These are phyloP conservation scores for Oehlia diaphana DNA, from an alignment of 192 early-diverging fungal species.

Conservation along the genomic window DNA sequence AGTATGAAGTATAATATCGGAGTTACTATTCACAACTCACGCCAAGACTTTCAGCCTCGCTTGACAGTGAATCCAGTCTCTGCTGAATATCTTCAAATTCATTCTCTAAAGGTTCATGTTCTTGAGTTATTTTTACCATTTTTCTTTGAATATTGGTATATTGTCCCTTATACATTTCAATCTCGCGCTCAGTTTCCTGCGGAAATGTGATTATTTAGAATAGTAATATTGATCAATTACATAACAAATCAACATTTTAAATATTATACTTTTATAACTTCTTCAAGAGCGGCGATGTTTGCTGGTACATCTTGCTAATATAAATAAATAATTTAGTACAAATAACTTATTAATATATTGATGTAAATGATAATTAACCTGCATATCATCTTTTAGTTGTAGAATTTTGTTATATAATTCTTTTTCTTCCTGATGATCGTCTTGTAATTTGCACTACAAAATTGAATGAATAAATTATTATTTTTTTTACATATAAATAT, in stretches of 20 bases:
- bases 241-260: not conserved
- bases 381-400: conserved; percentile 43
- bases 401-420: conserved; percentile 40
- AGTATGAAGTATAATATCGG: not conserved
- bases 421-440: conserved; percentile 38
- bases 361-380: conserved; percentile 2
- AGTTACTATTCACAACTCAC: conserved; percentile 25
- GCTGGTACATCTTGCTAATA: conserved; percentile 60
- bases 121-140: conserved; percentile 32
- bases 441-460: conserved; percentile 32
- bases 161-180: conserved; percentile 60
- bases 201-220: not conserved
- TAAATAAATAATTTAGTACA: not conserved
- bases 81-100: conserved; percentile 43
- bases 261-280: conserved; percentile 36
- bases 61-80: conserved; percentile 22
- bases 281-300: conserved; percentile 60
- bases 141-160: conserved; percentile 54
- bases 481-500: not conserved
- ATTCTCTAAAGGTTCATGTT: conserved; percentile 41
- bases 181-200: conserved; percentile 46
- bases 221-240: not conserved
- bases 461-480: not conserved
- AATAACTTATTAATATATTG: not conserved
- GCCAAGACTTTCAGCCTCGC: conserved; percentile 11